Evolutionary conservation across 169 alveolate species (phyloP), one percentile per base, ranked within the genome.

Genomic region (Eimeria zaria): DNA sequence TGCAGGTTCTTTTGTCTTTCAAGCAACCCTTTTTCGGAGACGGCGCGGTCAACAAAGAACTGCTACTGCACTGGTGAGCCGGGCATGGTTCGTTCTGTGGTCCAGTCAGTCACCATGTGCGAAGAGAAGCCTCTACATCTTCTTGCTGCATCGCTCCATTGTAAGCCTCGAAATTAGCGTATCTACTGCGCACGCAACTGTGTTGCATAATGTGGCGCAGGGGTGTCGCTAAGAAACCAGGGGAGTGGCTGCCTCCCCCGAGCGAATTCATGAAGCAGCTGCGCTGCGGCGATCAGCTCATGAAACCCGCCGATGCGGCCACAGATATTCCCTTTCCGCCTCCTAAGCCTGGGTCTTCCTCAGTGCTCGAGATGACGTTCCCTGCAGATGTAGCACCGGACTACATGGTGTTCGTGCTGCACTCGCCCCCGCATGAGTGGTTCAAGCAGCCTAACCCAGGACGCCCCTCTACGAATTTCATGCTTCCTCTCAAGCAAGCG

Each of bases 11-110:
- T 74, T 71, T 94, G 58, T 71, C 94, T 58, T 94, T 94, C 64
- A 71, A 71, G 11, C 74, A 60, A n/a, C 96, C 93, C 18, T 88
- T 94, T 73, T 94, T 94, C 41, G 89, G 78, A 36, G 71, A 18
- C 20, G 58, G 62, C 51, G 96, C 48, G 20, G 67, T 60, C 2
- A 7, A 51, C 16, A 81, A 67, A 30, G 53, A 69, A 51, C 96
- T 94, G n/a, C 76, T 94, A 33, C 69, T 94, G 58, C 96, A 94
- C 94, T 94, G 96, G 96, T 94, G 44, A 60, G 96, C 74, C 27
- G 30, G 53, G 74, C 12, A 24, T 27, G 48, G 44, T n/a, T 69
- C 51, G 67, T 22, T 9, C 11, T 9, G 18, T 33, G 67, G 69
- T 64, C 53, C 85, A 44, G 55, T 41, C 55, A 1, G 41, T 24